These are phyloP conservation scores for Annulohypoxylon stygium DNA, from an alignment of 495 filamentous ascomycete genomes.

Conservation along the genomic window DNA sequence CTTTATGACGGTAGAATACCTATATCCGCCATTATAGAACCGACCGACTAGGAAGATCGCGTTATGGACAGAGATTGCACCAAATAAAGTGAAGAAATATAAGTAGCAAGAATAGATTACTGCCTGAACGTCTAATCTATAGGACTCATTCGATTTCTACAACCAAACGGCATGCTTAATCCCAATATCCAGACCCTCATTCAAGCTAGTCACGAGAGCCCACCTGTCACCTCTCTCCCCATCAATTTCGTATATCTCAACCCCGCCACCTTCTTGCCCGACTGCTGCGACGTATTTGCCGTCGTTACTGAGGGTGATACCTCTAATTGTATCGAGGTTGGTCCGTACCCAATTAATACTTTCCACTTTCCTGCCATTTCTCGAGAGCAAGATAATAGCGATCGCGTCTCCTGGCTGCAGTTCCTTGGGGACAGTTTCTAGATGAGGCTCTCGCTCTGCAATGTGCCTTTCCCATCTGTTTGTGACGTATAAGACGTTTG, in stretches of 20 bases:
- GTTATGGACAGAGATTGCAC: no score
- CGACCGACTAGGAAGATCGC: no score
- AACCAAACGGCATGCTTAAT: not conserved
- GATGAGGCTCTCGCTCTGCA: not conserved
- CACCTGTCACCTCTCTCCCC: not conserved
- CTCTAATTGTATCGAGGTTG: not conserved
- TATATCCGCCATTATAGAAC: no score
- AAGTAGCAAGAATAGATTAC: no score
- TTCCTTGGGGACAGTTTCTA: not conserved
- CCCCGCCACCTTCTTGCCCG: not conserved
- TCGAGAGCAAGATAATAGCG: not conserved
- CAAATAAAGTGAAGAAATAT: no score
- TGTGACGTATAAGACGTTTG: not conserved
- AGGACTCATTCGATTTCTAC: not conserved
- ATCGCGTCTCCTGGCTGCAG: not conserved
- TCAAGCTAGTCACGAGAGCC: not conserved
- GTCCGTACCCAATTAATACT: not conserved
- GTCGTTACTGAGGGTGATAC: not conserved
- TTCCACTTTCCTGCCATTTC: not conserved
- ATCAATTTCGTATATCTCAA: not conserved
- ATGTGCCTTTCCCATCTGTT: not conserved
- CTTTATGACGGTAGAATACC: no score
- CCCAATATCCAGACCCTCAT: not conserved
- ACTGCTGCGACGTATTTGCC: not conserved
- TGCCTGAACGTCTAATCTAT: no score